phyloP scores from a whole-genome alignment of 2,329 filamentous ascomycete genomes.

The Aspergillus sp. region DNA sequence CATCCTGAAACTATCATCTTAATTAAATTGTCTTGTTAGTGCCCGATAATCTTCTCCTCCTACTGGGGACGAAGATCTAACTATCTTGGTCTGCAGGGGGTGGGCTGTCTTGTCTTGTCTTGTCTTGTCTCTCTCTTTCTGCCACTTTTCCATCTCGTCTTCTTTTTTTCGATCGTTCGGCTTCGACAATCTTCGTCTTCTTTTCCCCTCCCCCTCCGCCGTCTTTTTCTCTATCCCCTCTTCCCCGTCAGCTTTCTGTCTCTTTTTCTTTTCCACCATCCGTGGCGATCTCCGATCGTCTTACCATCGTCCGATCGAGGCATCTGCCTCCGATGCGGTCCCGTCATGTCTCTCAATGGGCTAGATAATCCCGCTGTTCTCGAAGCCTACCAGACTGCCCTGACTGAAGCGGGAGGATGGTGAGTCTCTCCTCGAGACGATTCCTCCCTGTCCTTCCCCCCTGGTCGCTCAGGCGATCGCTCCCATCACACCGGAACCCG shows the following conservation, averaged over 20 bases:
- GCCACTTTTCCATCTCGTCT: constrained; percentile 1
- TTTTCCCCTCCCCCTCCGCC: constrained; percentile 2
- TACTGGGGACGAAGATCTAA: constrained; percentile 1
- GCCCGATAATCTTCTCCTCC: too few relatives aligned
- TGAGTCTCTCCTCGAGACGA: constrained; percentile 46
- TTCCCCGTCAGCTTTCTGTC: constrained; percentile 1
- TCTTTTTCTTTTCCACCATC: neutral
- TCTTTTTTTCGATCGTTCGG: constrained; percentile 9
- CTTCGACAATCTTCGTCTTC: constrained; percentile 1
- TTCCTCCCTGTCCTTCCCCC: constrained; percentile 3
- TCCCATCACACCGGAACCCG: too few relatives aligned
- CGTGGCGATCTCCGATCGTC: too few relatives aligned
- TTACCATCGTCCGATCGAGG: neutral
- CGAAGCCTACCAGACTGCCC: constrained; percentile 77
- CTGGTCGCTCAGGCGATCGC: too few relatives aligned
- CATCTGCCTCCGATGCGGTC: constrained; percentile 28
- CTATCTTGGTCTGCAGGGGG: constrained; percentile 7
- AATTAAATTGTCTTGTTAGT: too few relatives aligned
- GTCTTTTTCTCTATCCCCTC: constrained; percentile 6
- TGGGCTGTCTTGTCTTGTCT: neutral
- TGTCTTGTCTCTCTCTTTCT: constrained; percentile 6
- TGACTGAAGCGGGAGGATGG: constrained; percentile 89
- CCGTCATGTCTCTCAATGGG: constrained; percentile 88
- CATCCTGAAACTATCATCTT: too few relatives aligned
- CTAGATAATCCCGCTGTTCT: constrained; percentile 75